These are phyloP conservation scores for Gentiana macrophylla DNA, from an alignment of 257 asterid genomes.

Conservation along the genomic window DNA sequence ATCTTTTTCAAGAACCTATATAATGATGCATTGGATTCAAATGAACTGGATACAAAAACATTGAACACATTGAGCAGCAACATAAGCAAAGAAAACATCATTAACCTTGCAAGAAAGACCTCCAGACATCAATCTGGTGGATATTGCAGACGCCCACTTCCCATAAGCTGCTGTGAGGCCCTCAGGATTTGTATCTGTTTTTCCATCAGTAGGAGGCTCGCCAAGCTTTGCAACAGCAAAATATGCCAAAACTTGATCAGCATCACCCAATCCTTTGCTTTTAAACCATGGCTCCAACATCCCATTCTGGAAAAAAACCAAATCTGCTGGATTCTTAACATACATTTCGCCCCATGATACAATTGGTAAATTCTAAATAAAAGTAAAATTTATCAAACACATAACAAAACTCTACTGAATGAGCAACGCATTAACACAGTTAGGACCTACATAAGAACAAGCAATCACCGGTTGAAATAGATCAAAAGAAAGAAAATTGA, in stretches of 20 bases:
- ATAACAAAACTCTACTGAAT: background rate
- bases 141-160: constrained; percentile 88
- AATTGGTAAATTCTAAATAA: background rate
- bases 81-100: background rate
- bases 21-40: background rate
- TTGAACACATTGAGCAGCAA: background rate
- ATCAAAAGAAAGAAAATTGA: background rate
- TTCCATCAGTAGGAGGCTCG: constrained; percentile 86
- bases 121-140: constrained; percentile 64
- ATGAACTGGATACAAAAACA: too few species aligned
- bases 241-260: constrained; percentile 91
- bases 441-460: background rate
- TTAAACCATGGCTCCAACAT: constrained; percentile 98
- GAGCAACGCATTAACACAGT: background rate
- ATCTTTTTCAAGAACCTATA: constrained; percentile 71
- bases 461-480: background rate
- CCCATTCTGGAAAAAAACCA: constrained; percentile 99
- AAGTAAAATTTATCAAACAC: background rate
- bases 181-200: constrained; percentile 89
- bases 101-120: constrained; percentile 94
- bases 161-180: constrained; percentile 93
- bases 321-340: constrained; percentile 78
- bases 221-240: constrained; percentile 94
- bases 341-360: constrained; percentile 14
- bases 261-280: constrained; percentile 71